Base-by-base conservation (phyloP, 495 filamentous ascomycete species). In the Tuber indicum region DNA sequence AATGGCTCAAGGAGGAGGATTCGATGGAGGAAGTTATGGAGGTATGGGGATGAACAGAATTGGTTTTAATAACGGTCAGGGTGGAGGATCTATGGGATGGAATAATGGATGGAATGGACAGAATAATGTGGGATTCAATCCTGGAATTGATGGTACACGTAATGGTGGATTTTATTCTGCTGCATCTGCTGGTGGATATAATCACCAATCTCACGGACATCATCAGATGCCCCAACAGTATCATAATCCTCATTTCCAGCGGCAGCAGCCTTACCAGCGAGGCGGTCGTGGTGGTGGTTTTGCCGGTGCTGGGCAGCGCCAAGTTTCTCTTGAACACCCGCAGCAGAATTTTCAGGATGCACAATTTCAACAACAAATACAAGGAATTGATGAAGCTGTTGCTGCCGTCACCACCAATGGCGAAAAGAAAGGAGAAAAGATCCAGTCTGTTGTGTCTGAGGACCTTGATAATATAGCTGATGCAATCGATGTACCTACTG, bases 41-140 rank as follows among this genome's bases (percentile, higher is more conserved):
- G 92, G 90, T 87, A 92, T 91, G 89, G 92, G 91, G 85, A 94
- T 96, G 92, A 81, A 82, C 73, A 91, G 91, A 82, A 91, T 91
- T 89, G 92, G 91, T 86, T 94, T 90, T 85, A 85, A 86, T 85
- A 86, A 86, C 75, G 88, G 87, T 81, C 88, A 89, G 84, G 86
- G 89, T 87, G 89, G 89, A 85, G 89, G 89, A 84, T 90, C 89
- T 88, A 89, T 90, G 84, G 88, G 85, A 83, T 84, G 88, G 85
- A 86, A 87, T 86, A 85, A 88, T 86, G 88, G 87, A 84, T 91
- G 90, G 89, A 90, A 87, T 87, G 87, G 87, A 84, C 88, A 91
- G 80, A 88, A 87, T 87, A 87, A 86, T 86, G 87, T 88, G 86
- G 79, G 72, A 42, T 83, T 85, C 89, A 89, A 88, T 87, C 86